phyloP scores from a whole-genome alignment of 805 yeast genomes.

The Kurtzmaniella fragi region DNA sequence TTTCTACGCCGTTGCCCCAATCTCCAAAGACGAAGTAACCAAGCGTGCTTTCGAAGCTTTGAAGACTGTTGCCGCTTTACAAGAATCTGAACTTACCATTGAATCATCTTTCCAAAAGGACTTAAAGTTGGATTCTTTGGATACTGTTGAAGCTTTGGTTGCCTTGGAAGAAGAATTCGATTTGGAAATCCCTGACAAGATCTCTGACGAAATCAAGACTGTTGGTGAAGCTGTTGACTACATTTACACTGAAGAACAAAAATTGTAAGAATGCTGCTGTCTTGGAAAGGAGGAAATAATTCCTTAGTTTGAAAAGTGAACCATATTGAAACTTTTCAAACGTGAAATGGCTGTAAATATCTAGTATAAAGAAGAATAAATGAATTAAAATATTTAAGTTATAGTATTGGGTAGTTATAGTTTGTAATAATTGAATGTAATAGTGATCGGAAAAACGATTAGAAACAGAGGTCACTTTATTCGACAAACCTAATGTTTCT shows the following conservation, averaged over 20 bases:
- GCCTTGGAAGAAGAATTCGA: slow-evolving; percentile 90
- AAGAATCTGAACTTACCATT: slow-evolving; percentile 37
- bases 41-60: slow-evolving; percentile 79
- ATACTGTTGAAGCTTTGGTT: slow-evolving; percentile 91
- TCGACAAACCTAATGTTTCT: too few species aligned
- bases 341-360: too few species aligned
- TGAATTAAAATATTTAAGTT: not conserved
- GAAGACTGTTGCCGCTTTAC: slow-evolving; percentile 46
- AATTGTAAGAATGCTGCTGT: slow-evolving; percentile 17
- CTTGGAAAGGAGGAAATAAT: too few species aligned
- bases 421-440: not conserved
- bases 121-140: slow-evolving; percentile 88
- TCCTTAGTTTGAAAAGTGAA: too few species aligned
- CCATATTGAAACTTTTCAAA: too few species aligned
- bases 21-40: slow-evolving; percentile 75
- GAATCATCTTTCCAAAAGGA: slow-evolving; percentile 60
- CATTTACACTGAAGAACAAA: slow-evolving; percentile 60
- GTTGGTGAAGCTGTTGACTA: slow-evolving; percentile 91
- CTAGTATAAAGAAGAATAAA: too few species aligned
- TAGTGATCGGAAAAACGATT: too few species aligned
- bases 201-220: slow-evolving; percentile 89
- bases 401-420: not conserved
- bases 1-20: slow-evolving; percentile 59
- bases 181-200: slow-evolving; percentile 81
- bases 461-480: too few species aligned